Evolutionary conservation across 257 asterid genomes (phyloP).

Genomic region (Sherardia arvensis): DNA sequence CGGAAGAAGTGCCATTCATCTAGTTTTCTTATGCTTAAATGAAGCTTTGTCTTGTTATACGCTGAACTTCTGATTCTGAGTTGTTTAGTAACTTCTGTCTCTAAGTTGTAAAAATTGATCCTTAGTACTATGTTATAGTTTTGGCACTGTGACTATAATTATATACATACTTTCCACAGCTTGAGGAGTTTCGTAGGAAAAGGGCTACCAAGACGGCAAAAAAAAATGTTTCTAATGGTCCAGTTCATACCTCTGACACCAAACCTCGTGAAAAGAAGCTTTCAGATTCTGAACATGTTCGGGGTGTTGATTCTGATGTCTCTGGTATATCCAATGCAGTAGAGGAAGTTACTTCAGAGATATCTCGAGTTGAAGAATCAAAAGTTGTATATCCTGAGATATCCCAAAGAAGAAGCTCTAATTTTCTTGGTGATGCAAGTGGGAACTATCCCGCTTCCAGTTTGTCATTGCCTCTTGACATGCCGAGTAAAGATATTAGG

Average conservation of each 20-base stretch:
- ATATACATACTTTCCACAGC: constrained; percentile 37
- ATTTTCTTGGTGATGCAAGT: constrained; percentile 19
- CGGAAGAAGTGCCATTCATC: not conserved
- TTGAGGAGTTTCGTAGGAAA: constrained; percentile 88
- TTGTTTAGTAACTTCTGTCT: not conserved
- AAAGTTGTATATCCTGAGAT: constrained; percentile 31
- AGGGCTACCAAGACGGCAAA: constrained; percentile 75
- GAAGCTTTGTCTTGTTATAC: not conserved
- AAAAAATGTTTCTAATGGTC: constrained; percentile 32
- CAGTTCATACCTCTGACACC: constrained; percentile 33
- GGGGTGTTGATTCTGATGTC: constrained; percentile 35
- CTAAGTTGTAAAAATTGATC: not conserved
- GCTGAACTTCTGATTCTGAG: not conserved
- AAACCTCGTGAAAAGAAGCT: constrained; percentile 31
- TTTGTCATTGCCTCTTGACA: constrained; percentile 15
- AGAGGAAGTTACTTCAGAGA: constrained; percentile 25
- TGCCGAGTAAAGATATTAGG: constrained; percentile 29
- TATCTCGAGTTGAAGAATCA: constrained; percentile 22
- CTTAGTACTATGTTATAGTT: not conserved
- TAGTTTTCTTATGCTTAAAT: not conserved
- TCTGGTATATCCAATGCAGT: constrained; percentile 48
- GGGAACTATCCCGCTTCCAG: constrained; percentile 22
- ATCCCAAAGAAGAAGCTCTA: constrained; percentile 22
- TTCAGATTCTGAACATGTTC: constrained; percentile 34
- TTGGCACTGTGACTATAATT: not conserved